Percentiles rank a stretch among this genome's conserved stretches.
Evolutionary conservation across 2,329 filamentous ascomycete genomes (phyloP).

Genomic region (Alternaria postmessia): DNA sequence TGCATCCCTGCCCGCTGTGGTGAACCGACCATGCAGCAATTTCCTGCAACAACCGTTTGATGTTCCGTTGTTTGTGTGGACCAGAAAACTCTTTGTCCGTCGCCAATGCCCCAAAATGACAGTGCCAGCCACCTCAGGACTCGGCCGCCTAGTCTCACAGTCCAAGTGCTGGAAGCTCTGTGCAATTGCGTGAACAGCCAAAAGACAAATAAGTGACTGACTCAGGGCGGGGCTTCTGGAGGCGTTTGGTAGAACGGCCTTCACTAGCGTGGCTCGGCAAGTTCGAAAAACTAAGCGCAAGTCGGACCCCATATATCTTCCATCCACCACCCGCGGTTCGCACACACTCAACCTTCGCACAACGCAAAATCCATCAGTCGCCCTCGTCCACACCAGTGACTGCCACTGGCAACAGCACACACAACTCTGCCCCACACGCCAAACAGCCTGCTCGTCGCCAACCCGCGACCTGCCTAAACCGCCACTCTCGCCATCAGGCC

Average conservation of each 20-base stretch:
- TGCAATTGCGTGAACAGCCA: not conserved
- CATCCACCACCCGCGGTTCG: constrained; percentile 23
- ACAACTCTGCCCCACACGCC: not conserved
- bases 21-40: not conserved
- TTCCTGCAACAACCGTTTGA: not conserved
- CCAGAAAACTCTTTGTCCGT: constrained; percentile 5
- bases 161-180: not conserved
- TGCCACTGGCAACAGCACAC: constrained; percentile 27
- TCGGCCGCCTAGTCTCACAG: not conserved
- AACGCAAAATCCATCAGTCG: constrained; percentile 31
- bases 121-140: not conserved
- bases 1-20: not conserved
- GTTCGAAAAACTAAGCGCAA: constrained; percentile 18
- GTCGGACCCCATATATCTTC: constrained; percentile 27
- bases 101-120: not conserved
- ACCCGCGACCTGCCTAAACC: constrained; percentile 43
- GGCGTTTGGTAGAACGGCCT: constrained; percentile 10
- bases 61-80: constrained; percentile 4
- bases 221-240: constrained; percentile 8
- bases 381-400: constrained; percentile 28
- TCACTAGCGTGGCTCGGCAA: constrained; percentile 26
- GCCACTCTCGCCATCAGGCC: constrained; percentile 43
- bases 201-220: not conserved
- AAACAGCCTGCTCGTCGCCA: constrained; percentile 30
- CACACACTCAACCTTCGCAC: constrained; percentile 31